Evolutionary conservation across 257 asterid species (phyloP).

Genomic region (Thymus mandschuricus): DNA sequence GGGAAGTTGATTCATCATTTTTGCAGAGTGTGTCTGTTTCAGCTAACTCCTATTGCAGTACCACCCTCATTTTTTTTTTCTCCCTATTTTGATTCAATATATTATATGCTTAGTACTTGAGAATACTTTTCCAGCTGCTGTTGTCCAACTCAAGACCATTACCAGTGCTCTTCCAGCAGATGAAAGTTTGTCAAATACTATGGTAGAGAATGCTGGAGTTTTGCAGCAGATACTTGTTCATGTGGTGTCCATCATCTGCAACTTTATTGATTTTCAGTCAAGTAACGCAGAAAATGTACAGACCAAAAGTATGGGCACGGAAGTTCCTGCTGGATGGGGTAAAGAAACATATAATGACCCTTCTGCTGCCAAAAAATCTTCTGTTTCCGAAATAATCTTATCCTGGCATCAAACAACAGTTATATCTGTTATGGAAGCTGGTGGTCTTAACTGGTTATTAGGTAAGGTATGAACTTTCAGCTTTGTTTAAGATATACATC

Average conservation of each 20-base stretch:
- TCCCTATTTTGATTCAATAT: slow-evolving; percentile 8
- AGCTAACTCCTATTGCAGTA: slow-evolving; percentile 14
- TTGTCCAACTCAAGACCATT: slow-evolving; percentile 86
- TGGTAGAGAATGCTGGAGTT: slow-evolving; percentile 65
- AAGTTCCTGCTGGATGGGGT: slow-evolving; percentile 42
- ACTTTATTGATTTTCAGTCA: slow-evolving; percentile 63
- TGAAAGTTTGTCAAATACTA: slow-evolving; percentile 52
- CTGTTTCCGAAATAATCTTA: slow-evolving; percentile 53
- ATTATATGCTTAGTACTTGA: slow-evolving; percentile 27
- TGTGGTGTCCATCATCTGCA: slow-evolving; percentile 75
- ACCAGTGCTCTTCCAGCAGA: slow-evolving; percentile 78
- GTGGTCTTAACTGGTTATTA: slow-evolving; percentile 98
- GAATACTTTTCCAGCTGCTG: slow-evolving; percentile 68
- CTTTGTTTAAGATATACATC: slow-evolving; percentile 36
- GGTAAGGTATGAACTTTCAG: slow-evolving; percentile 86
- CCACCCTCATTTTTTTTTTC: background rate
- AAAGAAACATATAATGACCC: slow-evolving; percentile 41
- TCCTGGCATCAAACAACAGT: slow-evolving; percentile 88
- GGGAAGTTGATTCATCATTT: slow-evolving; percentile 8
- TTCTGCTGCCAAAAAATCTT: slow-evolving; percentile 41
- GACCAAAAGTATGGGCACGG: slow-evolving; percentile 41
- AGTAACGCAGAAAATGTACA: slow-evolving; percentile 47
- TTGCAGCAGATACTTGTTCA: slow-evolving; percentile 78
- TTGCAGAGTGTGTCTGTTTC: slow-evolving; percentile 8
- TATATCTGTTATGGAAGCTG: slow-evolving; percentile 95